Evolutionary conservation across 176 grass and related monocot species (phyloP), one percentile per base, ranked within the genome.

Genomic region (Guadua angustifolia): DNA sequence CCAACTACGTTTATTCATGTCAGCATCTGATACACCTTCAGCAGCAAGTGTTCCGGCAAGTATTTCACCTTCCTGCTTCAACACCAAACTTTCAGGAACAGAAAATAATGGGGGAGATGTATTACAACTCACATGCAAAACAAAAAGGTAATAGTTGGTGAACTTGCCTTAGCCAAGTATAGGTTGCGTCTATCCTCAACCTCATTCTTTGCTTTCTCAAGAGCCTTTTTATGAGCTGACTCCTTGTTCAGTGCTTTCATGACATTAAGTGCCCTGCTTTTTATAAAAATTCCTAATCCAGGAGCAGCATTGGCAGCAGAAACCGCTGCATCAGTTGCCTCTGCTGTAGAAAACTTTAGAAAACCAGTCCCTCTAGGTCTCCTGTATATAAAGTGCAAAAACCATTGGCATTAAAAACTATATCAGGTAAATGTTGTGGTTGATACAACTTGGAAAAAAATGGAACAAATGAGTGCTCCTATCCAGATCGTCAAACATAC

Each of bases 1-100:
- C 93, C 80, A 90, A 79, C 81, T 92, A 40, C 96, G 89, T 76
- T 95, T 98, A 73, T 90, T 92, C 91, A 98, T 95, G 73, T 98
- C 96, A 80, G 78, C 87, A 69, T 95, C 89, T 26, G 96, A 95
- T 56, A 98, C 93, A 71, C 93, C 93, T 83, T 98, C 85, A 2
- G 95, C 91, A 94, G 95, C 93, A 40, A 80, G 93, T 66, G 83
- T 90, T 80, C 87, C 91, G 69, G 93, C 52, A 73, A 98, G 82
- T 78, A 95, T 92, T 87, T 95, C 93, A 85, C 96, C 96, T 86
- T 98, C 96, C 96, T 98, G 62, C 16, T 51, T 83, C 55, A 25
- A 12, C 16, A 86, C 7, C 6, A 59, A 86, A 88, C 59, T 85
- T 85, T 86, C 9, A 88, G 38, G 18, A 61, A 84, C 44, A 57